Percentiles rank a stretch among this genome's conserved stretches.
Evolutionary conservation across 768 basidiomycete genomes (phyloP).

Genomic region (Mycena indigotica): DNA sequence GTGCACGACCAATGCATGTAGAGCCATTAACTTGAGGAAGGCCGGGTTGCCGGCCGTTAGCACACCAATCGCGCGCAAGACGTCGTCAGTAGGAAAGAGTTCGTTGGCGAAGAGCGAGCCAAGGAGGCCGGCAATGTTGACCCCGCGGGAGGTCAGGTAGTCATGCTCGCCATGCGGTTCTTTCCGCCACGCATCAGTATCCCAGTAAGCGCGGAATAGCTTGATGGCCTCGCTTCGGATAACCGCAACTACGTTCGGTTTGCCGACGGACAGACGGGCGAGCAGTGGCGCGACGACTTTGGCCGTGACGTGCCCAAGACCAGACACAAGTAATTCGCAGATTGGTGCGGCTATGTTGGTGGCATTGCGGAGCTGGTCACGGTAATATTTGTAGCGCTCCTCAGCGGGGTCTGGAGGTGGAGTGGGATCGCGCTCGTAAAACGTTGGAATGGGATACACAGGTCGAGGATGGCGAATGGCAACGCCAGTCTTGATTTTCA

Average conservation of each 20-base stretch:
- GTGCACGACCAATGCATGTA: conserved; percentile 36
- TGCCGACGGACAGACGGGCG: neutral
- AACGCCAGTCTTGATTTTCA: neutral
- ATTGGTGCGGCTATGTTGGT: neutral
- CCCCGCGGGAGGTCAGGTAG: conserved; percentile 19
- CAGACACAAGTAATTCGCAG: neutral
- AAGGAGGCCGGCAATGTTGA: conserved; percentile 35
- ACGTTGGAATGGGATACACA: neutral
- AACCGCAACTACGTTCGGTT: neutral
- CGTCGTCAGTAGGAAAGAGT: conserved; percentile 24
- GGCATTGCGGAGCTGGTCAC: neutral
- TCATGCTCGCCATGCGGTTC: neutral
- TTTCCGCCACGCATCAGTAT: neutral
- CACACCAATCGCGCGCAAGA: conserved; percentile 31
- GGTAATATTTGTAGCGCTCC: conserved; percentile 2
- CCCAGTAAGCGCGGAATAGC: conserved; percentile 1
- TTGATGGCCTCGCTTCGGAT: neutral
- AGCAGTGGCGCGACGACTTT: neutral
- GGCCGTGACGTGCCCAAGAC: neutral
- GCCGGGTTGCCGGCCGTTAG: conserved; percentile 24
- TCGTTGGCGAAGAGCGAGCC: conserved; percentile 33
- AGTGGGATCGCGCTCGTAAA: neutral
- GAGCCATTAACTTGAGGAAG: conserved; percentile 34
- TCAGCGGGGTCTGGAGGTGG: conserved; percentile 1
- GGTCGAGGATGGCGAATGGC: neutral